Percentiles rank a stretch among this genome's conserved stretches.
Evolutionary conservation across 371 early-diverging fungal species (phyloP).

Genomic region (Mucor lusitanicus): DNA sequence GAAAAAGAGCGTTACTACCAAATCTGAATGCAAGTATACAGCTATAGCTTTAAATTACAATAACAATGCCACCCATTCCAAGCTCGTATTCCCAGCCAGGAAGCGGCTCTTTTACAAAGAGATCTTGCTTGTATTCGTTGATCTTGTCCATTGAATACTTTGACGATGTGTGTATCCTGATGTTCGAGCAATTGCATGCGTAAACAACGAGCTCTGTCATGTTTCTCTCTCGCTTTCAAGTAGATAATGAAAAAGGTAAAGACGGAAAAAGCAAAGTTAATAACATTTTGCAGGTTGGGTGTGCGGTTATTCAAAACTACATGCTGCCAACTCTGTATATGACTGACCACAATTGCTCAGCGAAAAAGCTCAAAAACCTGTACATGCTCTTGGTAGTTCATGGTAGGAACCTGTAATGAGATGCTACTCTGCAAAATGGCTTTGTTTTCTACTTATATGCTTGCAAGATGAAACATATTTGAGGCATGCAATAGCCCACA

Average conservation of each 20-base stretch:
- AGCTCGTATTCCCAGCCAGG: slow-evolving; percentile 44
- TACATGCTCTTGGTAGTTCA: not conserved
- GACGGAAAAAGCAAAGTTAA: not conserved
- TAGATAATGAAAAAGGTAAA: not conserved
- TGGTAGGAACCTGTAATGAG: not conserved
- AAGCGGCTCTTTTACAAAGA: slow-evolving; percentile 17
- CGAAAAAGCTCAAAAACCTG: not conserved
- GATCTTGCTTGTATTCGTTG: slow-evolving; percentile 13
- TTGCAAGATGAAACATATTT: too few species aligned
- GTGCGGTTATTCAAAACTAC: not conserved
- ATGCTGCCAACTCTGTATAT: not conserved
- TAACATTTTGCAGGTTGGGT: not conserved
- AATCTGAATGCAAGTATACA: not conserved
- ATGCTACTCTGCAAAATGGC: too few species aligned
- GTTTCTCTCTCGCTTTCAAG: not conserved
- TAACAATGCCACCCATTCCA: slow-evolving; percentile 43
- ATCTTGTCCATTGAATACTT: slow-evolving; percentile 26
- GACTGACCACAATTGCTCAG: not conserved
- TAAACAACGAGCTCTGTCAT: slow-evolving; percentile 38
- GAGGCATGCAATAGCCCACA: too few species aligned
- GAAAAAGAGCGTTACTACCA: not conserved
- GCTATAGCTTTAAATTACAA: slow-evolving; percentile 24
- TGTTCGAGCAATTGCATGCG: slow-evolving; percentile 44
- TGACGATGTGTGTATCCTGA: slow-evolving; percentile 38
- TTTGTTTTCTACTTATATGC: too few species aligned